Evolutionary conservation across 768 basidiomycete genomes (phyloP).

Genomic region (Tephrocybe rancida): DNA sequence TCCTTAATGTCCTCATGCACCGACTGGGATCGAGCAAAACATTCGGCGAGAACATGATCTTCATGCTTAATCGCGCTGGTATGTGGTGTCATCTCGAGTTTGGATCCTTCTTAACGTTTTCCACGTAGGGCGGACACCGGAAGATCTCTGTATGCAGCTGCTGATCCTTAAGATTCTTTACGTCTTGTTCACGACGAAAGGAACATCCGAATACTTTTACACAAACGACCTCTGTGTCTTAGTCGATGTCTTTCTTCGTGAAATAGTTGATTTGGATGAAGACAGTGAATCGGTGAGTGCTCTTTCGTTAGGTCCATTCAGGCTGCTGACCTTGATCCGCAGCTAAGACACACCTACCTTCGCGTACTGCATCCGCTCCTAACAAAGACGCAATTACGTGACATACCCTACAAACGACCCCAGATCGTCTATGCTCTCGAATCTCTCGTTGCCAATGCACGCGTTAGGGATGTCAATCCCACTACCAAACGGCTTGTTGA

Average conservation of each 20-base stretch:
- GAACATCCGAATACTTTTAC: conserved; percentile 95
- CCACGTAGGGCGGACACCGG: conserved; percentile 72
- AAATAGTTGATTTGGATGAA: conserved; percentile 88
- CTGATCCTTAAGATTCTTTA: conserved; percentile 94
- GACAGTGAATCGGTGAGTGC: conserved; percentile 86
- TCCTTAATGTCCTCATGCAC: conserved; percentile 82
- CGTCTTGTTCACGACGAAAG: conserved; percentile 90
- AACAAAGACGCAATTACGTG: conserved; percentile 88
- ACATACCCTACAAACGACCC: conserved; percentile 86
- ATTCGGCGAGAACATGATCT: conserved; percentile 98
- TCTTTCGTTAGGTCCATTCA: not conserved
- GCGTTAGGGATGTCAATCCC: conserved; percentile 80
- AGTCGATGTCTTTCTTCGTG: conserved; percentile 97
- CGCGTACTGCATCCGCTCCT: conserved; percentile 95
- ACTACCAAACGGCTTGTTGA: conserved; percentile 93
- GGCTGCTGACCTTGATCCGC: not conserved
- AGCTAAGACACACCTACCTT: conserved; percentile 95
- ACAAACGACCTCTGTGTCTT: conserved; percentile 96
- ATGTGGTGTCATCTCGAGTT: conserved; percentile 28
- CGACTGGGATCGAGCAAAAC: conserved; percentile 88
- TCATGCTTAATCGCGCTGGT: conserved; percentile 97
- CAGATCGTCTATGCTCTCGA: conserved; percentile 87
- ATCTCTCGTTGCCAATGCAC: conserved; percentile 69
- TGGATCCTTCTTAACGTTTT: not conserved
- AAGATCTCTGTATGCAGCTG: conserved; percentile 93